Percentiles rank a stretch among this genome's conserved stretches.
Conservation (phyloP, 106 monocot species). For the Apostasia shenzhenica region DNA sequence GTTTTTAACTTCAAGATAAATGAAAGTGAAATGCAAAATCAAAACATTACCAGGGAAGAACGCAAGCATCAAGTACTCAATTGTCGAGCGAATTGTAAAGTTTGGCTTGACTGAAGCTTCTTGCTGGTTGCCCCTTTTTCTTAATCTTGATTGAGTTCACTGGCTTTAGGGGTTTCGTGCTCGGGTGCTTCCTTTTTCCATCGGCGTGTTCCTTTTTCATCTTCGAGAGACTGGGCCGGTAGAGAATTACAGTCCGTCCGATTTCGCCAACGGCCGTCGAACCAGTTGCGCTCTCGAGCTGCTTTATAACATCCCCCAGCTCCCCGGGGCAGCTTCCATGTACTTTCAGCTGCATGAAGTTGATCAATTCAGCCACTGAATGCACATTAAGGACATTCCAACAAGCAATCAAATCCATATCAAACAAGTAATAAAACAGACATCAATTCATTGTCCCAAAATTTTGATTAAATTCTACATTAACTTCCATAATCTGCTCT, state of each 20-base stretch:
- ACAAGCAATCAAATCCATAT: too few species aligned
- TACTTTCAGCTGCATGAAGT: constrained; percentile 61
- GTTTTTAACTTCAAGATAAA: too few species aligned
- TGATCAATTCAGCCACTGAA: neutral
- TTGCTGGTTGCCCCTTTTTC: constrained; percentile 10
- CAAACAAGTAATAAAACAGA: too few species aligned
- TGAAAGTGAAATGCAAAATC: too few species aligned
- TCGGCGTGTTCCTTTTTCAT: constrained; percentile 55
- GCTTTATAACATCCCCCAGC: constrained; percentile 47
- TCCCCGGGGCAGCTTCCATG: constrained; percentile 84
- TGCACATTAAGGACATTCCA: neutral
- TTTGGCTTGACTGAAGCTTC: constrained; percentile 3
- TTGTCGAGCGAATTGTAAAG: too few species aligned
- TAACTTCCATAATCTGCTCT: too few species aligned
- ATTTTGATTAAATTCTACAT: too few species aligned
- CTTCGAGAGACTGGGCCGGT: constrained; percentile 78
- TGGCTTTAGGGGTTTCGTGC: constrained; percentile 8
- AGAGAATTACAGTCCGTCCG: constrained; percentile 86
- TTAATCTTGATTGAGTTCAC: neutral
- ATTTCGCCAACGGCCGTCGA: constrained; percentile 72
- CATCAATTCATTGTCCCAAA: too few species aligned
- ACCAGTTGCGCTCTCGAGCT: constrained; percentile 75
- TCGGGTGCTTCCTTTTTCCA: constrained; percentile 18
- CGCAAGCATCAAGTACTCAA: too few species aligned
- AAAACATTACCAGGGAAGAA: too few species aligned